Evolutionary conservation across 1,284 basidiomycete species (phyloP).

Genomic region (Sporisorium graminicola): DNA sequence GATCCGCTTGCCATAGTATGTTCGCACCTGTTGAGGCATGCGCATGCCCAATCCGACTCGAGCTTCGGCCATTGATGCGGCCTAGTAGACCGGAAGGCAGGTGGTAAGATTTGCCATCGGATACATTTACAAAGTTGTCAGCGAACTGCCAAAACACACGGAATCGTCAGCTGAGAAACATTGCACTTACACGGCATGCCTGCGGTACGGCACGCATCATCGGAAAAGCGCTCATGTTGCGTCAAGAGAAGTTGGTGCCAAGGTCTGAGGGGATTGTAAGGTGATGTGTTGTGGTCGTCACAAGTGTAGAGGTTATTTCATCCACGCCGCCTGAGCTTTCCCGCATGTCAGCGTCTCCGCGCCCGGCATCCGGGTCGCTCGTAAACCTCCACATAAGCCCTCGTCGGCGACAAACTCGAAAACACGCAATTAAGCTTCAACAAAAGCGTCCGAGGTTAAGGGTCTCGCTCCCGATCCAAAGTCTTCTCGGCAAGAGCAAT

Average conservation of each 20-base stretch:
- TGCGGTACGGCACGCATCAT: constrained; percentile 34
- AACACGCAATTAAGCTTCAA: neutral
- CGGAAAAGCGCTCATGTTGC: constrained; percentile 34
- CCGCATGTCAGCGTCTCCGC: neutral
- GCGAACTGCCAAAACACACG: neutral
- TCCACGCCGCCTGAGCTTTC: neutral
- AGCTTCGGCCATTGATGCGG: constrained; percentile 37
- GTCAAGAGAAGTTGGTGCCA: neutral
- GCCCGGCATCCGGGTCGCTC: neutral
- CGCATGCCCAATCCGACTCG: constrained; percentile 29
- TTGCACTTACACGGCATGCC: constrained; percentile 28
- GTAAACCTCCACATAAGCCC: constrained; percentile 9
- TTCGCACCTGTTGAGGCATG: constrained; percentile 36
- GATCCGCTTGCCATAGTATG: constrained; percentile 39
- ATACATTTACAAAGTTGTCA: neutral
- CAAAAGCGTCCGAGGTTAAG: neutral
- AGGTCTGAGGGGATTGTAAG: neutral
- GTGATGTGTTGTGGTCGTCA: neutral
- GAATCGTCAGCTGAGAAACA: neutral
- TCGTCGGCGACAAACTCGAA: neutral
- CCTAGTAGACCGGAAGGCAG: constrained; percentile 3
- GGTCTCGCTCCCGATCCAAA: too few relatives aligned
- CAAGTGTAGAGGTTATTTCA: neutral
- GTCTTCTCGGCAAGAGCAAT: too few relatives aligned
- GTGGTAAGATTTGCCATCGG: neutral